Base-by-base conservation (phyloP, 2,329 filamentous ascomycete species). In the Arthrinium phaeospermum region DNA sequence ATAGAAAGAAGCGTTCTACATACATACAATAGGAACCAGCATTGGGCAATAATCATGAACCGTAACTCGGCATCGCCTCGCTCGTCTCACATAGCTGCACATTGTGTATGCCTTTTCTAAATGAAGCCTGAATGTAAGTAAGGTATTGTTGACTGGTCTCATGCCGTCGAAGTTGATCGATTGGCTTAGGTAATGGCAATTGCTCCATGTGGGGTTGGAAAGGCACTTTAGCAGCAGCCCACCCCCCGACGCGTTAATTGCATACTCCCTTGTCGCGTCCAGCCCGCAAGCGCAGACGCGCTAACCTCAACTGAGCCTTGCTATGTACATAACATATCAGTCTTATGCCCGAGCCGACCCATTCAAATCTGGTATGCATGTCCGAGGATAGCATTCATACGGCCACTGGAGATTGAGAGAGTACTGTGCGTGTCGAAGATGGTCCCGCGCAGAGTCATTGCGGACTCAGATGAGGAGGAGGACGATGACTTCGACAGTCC, bases 391-490 rank as follows among this genome's bases (percentile, higher is more conserved):
- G 8, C 34, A 57, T 19, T 57, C 19, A n/a, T n/a, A 64, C 57
- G 34, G 34, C 30, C 30, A 64, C 10, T 5, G 34, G 34, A 64
- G 57, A 41, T 41, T 49, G 41, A 74, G 68, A 6, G 67, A 72
- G 12, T 53, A 57, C 27, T 34, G 27, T 57, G 24, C 3, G 24
- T 34, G 14, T 34, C 27, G 22, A 12, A 41, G 2, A 81, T 81
- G 80, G 75, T 75, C 68, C 73, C 70, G 47, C 77, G 75, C 30
- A 78, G 74, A 46, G 77, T 81, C 46, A 78, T 82, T 70, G 80
- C 79, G 30, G 80, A 82, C 72, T 82, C 80, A 10, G 80, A 82
- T 69, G 80, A 81, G 69, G 79, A 80, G 67, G 78, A 75, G 12
- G 79, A 75, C 7, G 57, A 71, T 24, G 70, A 71, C 41, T 46